These are phyloP conservation scores for Mortierella alpina DNA, from an alignment of 192 early-diverging fungal species.

Conservation along the genomic window DNA sequence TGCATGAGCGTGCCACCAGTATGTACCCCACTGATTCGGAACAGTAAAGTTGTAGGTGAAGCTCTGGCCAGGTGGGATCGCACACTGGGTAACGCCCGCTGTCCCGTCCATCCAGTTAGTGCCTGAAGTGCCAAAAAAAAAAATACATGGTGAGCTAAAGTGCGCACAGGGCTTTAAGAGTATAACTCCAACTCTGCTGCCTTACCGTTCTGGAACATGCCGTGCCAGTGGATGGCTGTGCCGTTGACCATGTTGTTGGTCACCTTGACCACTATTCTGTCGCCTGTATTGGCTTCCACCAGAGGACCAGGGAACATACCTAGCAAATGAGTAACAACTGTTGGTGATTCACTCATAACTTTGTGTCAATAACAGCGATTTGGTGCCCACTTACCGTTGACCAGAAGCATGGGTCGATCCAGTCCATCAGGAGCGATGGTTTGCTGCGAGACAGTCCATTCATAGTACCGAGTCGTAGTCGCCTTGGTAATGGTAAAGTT, in stretches of 20 bases:
- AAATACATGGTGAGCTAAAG: not conserved
- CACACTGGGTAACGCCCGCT: slow-evolving; percentile 53
- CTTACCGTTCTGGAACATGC: slow-evolving; percentile 62
- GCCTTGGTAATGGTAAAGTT: slow-evolving; percentile 30
- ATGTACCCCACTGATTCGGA: slow-evolving; percentile 55
- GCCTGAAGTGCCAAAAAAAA: not conserved
- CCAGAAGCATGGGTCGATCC: slow-evolving; percentile 69
- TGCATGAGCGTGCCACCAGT: slow-evolving; percentile 64
- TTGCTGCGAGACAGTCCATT: slow-evolving; percentile 34
- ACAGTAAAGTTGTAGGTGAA: slow-evolving; percentile 58
- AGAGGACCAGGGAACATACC: slow-evolving; percentile 59
- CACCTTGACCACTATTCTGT: slow-evolving; percentile 61
- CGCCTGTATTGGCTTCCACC: slow-evolving; percentile 58
- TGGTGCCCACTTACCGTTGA: slow-evolving; percentile 58
- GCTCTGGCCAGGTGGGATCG: slow-evolving; percentile 49
- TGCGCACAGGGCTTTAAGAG: no score
- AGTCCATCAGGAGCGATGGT: slow-evolving; percentile 67
- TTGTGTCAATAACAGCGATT: not conserved
- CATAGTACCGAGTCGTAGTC: slow-evolving; percentile 26
- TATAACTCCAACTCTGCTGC: no score
- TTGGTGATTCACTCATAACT: not conserved
- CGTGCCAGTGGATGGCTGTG: slow-evolving; percentile 63
- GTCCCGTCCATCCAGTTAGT: slow-evolving; percentile 64
- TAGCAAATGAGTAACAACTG: not conserved
- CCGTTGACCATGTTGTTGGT: slow-evolving; percentile 47